Evolutionary conservation across 352 stramenopile genomes (phyloP).

Genomic region (Aphanomyces cochlioides): DNA sequence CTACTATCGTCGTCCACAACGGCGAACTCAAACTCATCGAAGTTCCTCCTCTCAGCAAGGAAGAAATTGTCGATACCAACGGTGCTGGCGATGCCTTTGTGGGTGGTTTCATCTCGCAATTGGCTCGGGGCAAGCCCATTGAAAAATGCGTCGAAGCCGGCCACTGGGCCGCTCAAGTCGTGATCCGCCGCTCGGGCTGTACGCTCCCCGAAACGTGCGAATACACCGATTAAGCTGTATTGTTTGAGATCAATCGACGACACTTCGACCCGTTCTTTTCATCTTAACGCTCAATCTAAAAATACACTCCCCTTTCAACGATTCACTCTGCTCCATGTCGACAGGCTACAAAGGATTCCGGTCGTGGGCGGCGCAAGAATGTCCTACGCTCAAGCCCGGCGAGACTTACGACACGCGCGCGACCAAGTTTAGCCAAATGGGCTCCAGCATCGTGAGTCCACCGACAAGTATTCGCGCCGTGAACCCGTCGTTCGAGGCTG

Average conservation of each 20-base stretch:
- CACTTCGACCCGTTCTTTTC: background rate
- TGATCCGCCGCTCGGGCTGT: conserved; percentile 97
- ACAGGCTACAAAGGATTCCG: conserved; percentile 77
- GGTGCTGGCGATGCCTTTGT: conserved; percentile 99
- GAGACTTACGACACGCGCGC: conserved; percentile 58
- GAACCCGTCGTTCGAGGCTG: conserved; percentile 41
- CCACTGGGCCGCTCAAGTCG: conserved; percentile 95
- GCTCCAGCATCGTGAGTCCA: conserved; percentile 60
- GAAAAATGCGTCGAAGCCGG: conserved; percentile 94
- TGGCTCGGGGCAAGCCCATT: conserved; percentile 82
- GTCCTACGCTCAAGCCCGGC: conserved; percentile 69
- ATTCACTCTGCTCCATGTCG: conserved; percentile 30
- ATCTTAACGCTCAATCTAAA: background rate
- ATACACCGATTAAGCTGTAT: conserved; percentile 71
- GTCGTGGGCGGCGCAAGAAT: conserved; percentile 62
- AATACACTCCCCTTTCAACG: conserved; percentile 34
- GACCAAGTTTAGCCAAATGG: conserved; percentile 78
- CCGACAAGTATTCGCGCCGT: conserved; percentile 62
- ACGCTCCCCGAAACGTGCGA: conserved; percentile 91
- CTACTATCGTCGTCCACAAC: conserved; percentile 95
- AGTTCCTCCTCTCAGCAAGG: conserved; percentile 84
- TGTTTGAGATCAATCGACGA: background rate
- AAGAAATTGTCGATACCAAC: conserved; percentile 98
- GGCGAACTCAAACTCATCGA: conserved; percentile 90
- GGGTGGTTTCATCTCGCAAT: conserved; percentile 95